These are phyloP conservation scores for Aureobasidium sp. DNA, from an alignment of 2,329 filamentous ascomycete genomes.

Conservation along the genomic window DNA sequence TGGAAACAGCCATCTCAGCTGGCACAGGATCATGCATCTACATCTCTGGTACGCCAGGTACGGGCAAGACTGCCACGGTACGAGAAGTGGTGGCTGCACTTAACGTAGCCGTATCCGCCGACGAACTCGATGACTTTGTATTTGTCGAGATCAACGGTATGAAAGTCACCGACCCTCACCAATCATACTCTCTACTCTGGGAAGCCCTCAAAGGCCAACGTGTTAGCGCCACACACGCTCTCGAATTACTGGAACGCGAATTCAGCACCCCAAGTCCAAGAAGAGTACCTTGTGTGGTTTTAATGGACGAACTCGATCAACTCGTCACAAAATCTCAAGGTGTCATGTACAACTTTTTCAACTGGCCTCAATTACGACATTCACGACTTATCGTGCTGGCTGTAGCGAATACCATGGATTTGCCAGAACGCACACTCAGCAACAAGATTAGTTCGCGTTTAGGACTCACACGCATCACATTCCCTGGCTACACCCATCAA, in stretches of 20 bases:
- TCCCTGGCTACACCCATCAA: slow-evolving; percentile 93
- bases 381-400: slow-evolving; percentile 91
- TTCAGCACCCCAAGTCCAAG: slow-evolving; percentile 87
- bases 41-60: slow-evolving; percentile 96
- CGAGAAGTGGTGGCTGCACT: slow-evolving; percentile 90
- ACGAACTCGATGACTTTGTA: slow-evolving; percentile 96
- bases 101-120: slow-evolving; percentile 72
- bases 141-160: slow-evolving; percentile 99
- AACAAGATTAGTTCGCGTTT: slow-evolving; percentile 93
- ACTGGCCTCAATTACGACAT: slow-evolving; percentile 89
- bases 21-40: slow-evolving; percentile 95
- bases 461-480: slow-evolving; percentile 86
- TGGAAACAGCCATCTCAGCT: slow-evolving; percentile 88
- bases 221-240: slow-evolving; percentile 81
- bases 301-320: slow-evolving; percentile 98
- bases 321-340: slow-evolving; percentile 96
- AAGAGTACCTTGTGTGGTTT: slow-evolving; percentile 85
- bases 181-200: slow-evolving; percentile 92
- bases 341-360: slow-evolving; percentile 99
- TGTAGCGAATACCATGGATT: slow-evolving; percentile 97
- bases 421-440: slow-evolving; percentile 89
- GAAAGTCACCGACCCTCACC: slow-evolving; percentile 97
- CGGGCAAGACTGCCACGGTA: slow-evolving; percentile 94
- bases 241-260: slow-evolving; percentile 84
- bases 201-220: slow-evolving; percentile 90